Evolutionary conservation across 805 yeast genomes (phyloP).

Genomic region (Citeromyces matritensis): DNA sequence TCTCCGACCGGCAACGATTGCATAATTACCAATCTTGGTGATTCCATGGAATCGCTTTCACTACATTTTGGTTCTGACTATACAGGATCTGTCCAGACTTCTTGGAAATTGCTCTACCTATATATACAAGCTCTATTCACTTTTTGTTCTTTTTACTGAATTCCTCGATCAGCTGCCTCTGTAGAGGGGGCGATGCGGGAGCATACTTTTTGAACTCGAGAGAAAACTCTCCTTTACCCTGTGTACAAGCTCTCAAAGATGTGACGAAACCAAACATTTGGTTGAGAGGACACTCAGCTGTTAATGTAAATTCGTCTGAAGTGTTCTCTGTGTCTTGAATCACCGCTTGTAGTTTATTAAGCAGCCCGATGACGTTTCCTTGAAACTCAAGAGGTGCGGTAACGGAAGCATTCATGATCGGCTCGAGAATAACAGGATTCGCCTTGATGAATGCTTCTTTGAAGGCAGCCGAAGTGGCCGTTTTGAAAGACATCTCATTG

Average conservation of each 20-base stretch:
- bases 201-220: constrained; percentile 88
- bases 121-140: constrained; percentile 15
- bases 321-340: constrained; percentile 91
- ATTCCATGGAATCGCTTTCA: no score
- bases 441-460: constrained; percentile 78
- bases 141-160: constrained; percentile 42
- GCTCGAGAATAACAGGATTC: constrained; percentile 83
- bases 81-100: no score
- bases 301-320: constrained; percentile 84
- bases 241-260: constrained; percentile 87
- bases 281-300: constrained; percentile 93
- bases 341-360: constrained; percentile 85
- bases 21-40: no score
- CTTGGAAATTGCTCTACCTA: constrained; percentile 8
- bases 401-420: constrained; percentile 86
- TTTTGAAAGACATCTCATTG: constrained; percentile 85
- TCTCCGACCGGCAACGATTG: no score
- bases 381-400: constrained; percentile 96
- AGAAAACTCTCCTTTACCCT: constrained; percentile 97
- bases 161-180: constrained; percentile 79
- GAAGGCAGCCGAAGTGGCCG: constrained; percentile 88
- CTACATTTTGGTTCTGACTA: no score
- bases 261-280: constrained; percentile 95
- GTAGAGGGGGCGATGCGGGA: constrained; percentile 83
- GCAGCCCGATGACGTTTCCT: constrained; percentile 78